Evolutionary conservation across 169 alveolate genomes (phyloP), one percentile per base, ranked within the genome.

Genomic region (Plasmodium vinckei): DNA sequence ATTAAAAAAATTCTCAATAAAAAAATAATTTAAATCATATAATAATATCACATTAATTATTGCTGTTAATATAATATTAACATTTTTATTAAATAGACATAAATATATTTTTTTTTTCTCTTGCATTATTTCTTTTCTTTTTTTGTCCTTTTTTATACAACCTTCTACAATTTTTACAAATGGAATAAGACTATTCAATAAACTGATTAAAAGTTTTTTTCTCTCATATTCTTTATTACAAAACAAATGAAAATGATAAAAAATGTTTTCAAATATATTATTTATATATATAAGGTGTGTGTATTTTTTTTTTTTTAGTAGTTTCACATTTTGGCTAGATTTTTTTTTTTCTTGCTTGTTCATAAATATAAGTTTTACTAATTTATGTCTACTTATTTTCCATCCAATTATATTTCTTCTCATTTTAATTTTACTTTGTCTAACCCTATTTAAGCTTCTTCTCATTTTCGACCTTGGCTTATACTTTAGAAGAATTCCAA

Each of bases 1-100:
- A 12, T 68, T 63, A 54, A 77, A 77, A 42, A 77, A 77, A 17
- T 15, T 63, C 21, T 77, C 88, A 39, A 77, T 47, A 65, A 77
- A 63, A 69, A 47, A 77, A 21, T 13, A 77, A 57, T 77, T 68
- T 75, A 73, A 77, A 5, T 47, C 51, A 33, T 64, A 64, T 44
- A 77, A 33, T 49, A 77, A 47, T 25, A 23, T 5, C 25, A 77
- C 42, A 15, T 77, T 77, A 42, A 77, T 77, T 17, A 77, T 5
- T 25, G 57, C 47, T 12, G 17, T 64, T 25, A 77, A 68, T n/a
- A 77, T n/a, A 0, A 25, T 10, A 39, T 77, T 21, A 12, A 77
- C 75, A 17, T 33, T 47, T 39, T 69, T 23, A 69, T 77, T 77
- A 77, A 25, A 77, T 51, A 77, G 17, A 47, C 88, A 77, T 49